Evolutionary conservation across 768 basidiomycete species (phyloP), one percentile per base, ranked within the genome.

Genomic region (Leccinum fibrillosum): DNA sequence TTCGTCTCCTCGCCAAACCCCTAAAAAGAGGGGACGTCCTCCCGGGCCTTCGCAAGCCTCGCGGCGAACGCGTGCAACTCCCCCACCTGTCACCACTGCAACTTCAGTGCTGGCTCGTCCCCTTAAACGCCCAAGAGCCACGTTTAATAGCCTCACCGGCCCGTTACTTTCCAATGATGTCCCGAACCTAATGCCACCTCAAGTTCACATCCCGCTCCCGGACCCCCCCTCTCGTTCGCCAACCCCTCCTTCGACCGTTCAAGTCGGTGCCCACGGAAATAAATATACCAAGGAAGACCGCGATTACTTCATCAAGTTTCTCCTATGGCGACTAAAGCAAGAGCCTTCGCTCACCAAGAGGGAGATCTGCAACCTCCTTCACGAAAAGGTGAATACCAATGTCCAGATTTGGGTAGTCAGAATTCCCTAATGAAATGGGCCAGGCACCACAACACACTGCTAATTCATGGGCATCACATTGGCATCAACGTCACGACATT

Each of bases 151-250:
- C 59, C 72, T 88, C 23, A 82, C 86, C 13, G 78, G 80, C 0
- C 82, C 69, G 11, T 49, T 69, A 2, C 64, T 59, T 21, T 66
- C 67, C 3, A 58, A 50, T 19, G 63, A 80, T 45, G 66, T 74
- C 2, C 79, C 82, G 42, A 79, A 77, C 52, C 69, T 87, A 32
- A 83, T 85, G 51, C 76, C 84, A 5, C 85, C 86, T n/a, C 81
- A 86, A 64, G 76, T 82, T 49, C 80, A 84, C 49, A 74, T 86
- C 54, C 80, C 76, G 61, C 75, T 86, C 32, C 88, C 86, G 6
- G 76, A 77, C 8, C 84, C 86, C 13, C 87, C 88, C 1, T 83
- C 84, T 21, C 83, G 86, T 49, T 84, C 85, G n/a, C 89, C 89
- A 1, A 82, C 78, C 3, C 88, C 89, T 23, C 89, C 88, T 7